Evolutionary conservation across 2,329 filamentous ascomycete genomes (phyloP).

Genomic region (Phoma herbarum): DNA sequence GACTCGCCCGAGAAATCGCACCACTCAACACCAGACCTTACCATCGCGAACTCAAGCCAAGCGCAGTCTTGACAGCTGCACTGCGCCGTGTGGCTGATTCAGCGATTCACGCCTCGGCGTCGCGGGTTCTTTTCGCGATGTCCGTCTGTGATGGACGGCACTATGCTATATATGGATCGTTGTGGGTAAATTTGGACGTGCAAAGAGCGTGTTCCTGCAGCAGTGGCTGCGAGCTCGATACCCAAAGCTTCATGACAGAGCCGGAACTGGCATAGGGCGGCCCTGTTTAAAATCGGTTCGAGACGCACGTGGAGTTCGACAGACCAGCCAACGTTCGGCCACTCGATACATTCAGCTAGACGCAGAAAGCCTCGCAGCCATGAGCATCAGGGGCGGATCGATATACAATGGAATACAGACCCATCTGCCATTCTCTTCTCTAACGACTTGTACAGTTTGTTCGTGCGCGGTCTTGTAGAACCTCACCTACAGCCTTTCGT

Average conservation of each 20-base stretch:
- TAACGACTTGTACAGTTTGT: conserved; percentile 37
- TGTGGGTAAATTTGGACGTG: conserved; percentile 7
- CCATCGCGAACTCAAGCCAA: conserved; percentile 24
- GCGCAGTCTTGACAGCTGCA: conserved; percentile 28
- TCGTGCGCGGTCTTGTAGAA: conserved; percentile 34
- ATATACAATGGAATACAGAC: conserved; percentile 23
- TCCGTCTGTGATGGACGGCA: background rate
- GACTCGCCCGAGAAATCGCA: conserved; percentile 12
- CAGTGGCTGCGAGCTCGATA: conserved; percentile 15
- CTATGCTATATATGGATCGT: conserved; percentile 15
- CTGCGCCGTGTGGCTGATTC: conserved; percentile 10
- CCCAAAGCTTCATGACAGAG: conserved; percentile 3
- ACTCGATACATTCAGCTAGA: conserved; percentile 7
- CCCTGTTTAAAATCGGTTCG: background rate
- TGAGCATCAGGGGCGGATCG: conserved; percentile 9
- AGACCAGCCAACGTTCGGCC: conserved; percentile 9
- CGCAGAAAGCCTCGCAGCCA: conserved; percentile 13
- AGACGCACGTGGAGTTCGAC: conserved; percentile 6
- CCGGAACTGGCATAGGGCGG: conserved; percentile 8
- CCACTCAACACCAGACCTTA: conserved; percentile 24
- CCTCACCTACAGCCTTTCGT: conserved; percentile 36
- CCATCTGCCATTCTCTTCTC: conserved; percentile 13
- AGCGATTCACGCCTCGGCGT: conserved; percentile 13
- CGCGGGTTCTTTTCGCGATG: conserved; percentile 1
- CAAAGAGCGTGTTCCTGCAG: conserved; percentile 27